Evolutionary conservation across 192 early-diverging fungal species (phyloP).

Genomic region (Gaertneriomyces semiglobifer): DNA sequence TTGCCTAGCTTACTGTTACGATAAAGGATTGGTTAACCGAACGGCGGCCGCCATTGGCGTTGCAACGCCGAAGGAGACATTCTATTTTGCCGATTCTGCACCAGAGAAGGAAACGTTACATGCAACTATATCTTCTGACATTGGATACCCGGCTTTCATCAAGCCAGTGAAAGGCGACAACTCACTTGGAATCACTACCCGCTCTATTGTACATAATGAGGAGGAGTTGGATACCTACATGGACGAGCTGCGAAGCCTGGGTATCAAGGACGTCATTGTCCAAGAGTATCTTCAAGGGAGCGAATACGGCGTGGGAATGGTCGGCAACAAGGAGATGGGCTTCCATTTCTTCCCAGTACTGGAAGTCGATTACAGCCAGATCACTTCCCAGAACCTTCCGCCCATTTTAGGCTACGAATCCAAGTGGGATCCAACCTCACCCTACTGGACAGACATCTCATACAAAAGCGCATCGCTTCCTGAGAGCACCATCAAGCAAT

Average conservation of each 20-base stretch:
- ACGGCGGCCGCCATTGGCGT: constrained; percentile 52
- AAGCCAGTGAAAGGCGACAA: constrained; percentile 60
- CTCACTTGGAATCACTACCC: constrained; percentile 51
- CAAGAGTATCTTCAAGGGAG: constrained; percentile 54
- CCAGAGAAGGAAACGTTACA: constrained; percentile 26
- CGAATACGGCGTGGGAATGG: constrained; percentile 55
- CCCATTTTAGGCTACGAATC: constrained; percentile 58
- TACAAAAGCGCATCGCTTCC: constrained; percentile 41
- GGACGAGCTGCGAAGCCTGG: constrained; percentile 33
- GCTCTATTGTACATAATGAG: constrained; percentile 43
- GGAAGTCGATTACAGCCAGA: constrained; percentile 53
- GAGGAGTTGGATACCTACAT: constrained; percentile 45
- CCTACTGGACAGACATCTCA: constrained; percentile 54
- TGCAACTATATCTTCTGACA: constrained; percentile 22
- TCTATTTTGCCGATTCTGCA: constrained; percentile 34
- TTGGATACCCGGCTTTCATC: constrained; percentile 54
- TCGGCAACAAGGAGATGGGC: constrained; percentile 51
- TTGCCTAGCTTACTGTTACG: constrained; percentile 54
- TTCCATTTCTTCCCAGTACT: constrained; percentile 56
- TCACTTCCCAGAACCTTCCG: constrained; percentile 36
- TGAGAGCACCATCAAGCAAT: constrained; percentile 7
- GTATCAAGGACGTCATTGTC: constrained; percentile 48
- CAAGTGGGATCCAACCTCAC: constrained; percentile 57
- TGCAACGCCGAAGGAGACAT: constrained; percentile 48
- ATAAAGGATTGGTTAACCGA: constrained; percentile 56